Evolutionary conservation across 2,329 filamentous ascomycete species (phyloP).

Genomic region (Furcasterigmium sp.): DNA sequence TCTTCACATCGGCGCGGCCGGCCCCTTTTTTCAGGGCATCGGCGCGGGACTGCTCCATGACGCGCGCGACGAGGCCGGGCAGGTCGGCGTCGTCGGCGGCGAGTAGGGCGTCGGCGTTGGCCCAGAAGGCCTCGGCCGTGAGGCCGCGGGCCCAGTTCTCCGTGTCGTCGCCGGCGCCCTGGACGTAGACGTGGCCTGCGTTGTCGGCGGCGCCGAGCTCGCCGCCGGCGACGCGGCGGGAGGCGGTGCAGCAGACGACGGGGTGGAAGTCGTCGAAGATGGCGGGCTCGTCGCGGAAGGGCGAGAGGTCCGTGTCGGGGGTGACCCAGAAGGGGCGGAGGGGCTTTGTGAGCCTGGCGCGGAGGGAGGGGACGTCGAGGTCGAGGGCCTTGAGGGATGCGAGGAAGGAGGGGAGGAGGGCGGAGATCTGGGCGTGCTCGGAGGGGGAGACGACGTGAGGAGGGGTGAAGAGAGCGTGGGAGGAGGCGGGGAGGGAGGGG

Average conservation of each 20-base stretch:
- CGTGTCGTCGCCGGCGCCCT: conserved; percentile 90
- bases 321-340: conserved; percentile 78
- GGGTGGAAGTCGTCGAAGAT: conserved; percentile 60
- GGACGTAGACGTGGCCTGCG: conserved; percentile 58
- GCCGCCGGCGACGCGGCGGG: conserved; percentile 61
- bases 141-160: conserved; percentile 88
- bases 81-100: conserved; percentile 60
- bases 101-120: conserved; percentile 55
- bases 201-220: conserved; percentile 52
- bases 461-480: conserved; percentile 61
- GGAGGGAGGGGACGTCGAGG: conserved; percentile 51
- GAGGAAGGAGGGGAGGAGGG: conserved; percentile 52
- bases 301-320: conserved; percentile 50
- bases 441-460: conserved; percentile 67
- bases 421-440: conserved; percentile 74
- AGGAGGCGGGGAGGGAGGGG: conserved; percentile 37
- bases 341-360: conserved; percentile 59
- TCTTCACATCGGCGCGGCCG: background rate
- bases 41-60: conserved; percentile 31
- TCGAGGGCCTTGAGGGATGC: conserved; percentile 47
- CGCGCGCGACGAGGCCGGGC: conserved; percentile 38
- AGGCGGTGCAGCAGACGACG: conserved; percentile 82
- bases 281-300: conserved; percentile 12
- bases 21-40: conserved; percentile 19
- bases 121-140: conserved; percentile 77